These are phyloP conservation scores for Paramarasmius palmivorus DNA, from an alignment of 1,284 basidiomycete species.

Conservation along the genomic window DNA sequence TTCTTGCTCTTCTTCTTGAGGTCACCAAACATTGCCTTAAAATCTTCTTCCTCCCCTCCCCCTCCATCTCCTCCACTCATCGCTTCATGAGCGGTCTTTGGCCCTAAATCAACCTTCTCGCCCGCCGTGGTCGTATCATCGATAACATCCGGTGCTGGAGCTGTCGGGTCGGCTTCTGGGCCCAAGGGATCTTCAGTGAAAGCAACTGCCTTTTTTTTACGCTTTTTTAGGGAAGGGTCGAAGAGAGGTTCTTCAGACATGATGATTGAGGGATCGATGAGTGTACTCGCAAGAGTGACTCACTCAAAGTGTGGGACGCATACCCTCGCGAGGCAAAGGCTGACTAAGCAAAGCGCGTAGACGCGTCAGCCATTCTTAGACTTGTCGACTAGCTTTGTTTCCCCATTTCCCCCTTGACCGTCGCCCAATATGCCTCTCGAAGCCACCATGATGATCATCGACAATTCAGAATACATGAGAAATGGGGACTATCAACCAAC, in stretches of 20 bases:
- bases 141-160: slow-evolving; percentile 68
- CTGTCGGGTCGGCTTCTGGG: slow-evolving; percentile 78
- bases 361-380: slow-evolving; percentile 11
- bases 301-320: too few species aligned
- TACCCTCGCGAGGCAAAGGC: too few species aligned
- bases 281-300: too few species aligned
- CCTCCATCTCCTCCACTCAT: slow-evolving; percentile 52
- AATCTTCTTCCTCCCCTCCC: slow-evolving; percentile 67
- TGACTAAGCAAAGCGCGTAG: too few species aligned
- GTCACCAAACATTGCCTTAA: slow-evolving; percentile 84
- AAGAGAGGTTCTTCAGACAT: slow-evolving; percentile 80
- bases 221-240: slow-evolving; percentile 81
- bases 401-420: background rate
- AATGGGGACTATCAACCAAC: slow-evolving; percentile 94
- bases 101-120: slow-evolving; percentile 71
- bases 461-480: slow-evolving; percentile 95
- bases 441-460: slow-evolving; percentile 91
- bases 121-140: slow-evolving; percentile 67
- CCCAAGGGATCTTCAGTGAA: slow-evolving; percentile 85
- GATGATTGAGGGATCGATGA: too few species aligned
- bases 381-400: background rate
- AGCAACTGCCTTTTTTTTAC: slow-evolving; percentile 83
- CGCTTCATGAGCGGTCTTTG: slow-evolving; percentile 71
- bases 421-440: slow-evolving; percentile 81
- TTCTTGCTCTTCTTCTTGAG: slow-evolving; percentile 94